Conservation (phyloP, 2,329 filamentous ascomycete genomes). For the Sporothrix schenckii region DNA sequence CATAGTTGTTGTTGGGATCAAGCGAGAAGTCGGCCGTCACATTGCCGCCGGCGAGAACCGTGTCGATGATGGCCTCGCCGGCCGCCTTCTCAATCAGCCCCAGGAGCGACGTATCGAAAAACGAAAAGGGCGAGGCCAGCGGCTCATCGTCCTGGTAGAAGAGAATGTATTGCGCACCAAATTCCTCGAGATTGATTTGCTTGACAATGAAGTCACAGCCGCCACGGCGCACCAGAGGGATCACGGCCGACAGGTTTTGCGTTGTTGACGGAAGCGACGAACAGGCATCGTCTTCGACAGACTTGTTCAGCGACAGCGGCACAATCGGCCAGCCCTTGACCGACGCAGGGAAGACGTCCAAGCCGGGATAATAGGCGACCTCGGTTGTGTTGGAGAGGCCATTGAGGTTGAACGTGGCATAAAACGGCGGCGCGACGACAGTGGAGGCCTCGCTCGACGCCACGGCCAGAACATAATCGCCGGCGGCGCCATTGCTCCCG, state of each 20-base stretch:
- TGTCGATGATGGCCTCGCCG: constrained; percentile 42
- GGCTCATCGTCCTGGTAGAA: constrained; percentile 42
- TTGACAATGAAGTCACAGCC: constrained; percentile 37
- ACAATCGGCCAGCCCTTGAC: constrained; percentile 38
- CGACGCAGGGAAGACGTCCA: constrained; percentile 30
- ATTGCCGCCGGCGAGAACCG: constrained; percentile 40
- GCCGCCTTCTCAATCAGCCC: constrained; percentile 32
- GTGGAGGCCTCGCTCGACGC: constrained; percentile 46
- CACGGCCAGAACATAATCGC: constrained; percentile 49
- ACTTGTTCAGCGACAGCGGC: constrained; percentile 37
- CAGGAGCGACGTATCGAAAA: constrained; percentile 12
- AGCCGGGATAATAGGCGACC: constrained; percentile 34
- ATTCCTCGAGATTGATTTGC: constrained; percentile 41
- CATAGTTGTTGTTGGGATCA: constrained; percentile 23
- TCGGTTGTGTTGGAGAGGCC: constrained; percentile 28
- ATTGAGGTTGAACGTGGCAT: constrained; percentile 29
- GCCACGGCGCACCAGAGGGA: constrained; percentile 50
- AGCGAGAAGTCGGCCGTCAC: constrained; percentile 41
- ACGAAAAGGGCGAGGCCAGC: constrained; percentile 27
- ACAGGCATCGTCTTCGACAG: constrained; percentile 45
- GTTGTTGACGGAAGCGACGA: constrained; percentile 44
- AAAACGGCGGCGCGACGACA: constrained; percentile 34
- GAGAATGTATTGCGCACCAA: constrained; percentile 41
- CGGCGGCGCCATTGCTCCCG: constrained; percentile 40
- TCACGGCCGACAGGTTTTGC: constrained; percentile 46